Evolutionary conservation across 805 yeast genomes (phyloP).

Genomic region (Barnettozyma pratensis): DNA sequence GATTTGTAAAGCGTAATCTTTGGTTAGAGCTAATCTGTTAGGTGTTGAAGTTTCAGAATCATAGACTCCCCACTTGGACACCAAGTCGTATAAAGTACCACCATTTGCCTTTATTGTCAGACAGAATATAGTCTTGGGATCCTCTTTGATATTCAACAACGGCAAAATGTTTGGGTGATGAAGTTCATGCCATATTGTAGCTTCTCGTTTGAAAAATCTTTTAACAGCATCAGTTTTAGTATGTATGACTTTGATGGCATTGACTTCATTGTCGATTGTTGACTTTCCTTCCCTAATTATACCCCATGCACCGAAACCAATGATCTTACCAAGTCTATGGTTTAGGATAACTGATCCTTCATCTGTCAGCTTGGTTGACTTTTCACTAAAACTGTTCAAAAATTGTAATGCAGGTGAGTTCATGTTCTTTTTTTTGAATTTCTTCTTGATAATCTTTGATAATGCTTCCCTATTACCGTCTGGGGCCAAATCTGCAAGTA

Average conservation of each 20-base stretch:
- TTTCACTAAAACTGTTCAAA: conserved; percentile 22
- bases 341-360: conserved; percentile 64
- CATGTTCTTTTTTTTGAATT: conserved; percentile 20
- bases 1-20: conserved; percentile 46
- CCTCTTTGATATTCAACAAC: conserved; percentile 55
- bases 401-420: conserved; percentile 25
- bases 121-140: conserved; percentile 61
- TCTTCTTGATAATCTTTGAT: conserved; percentile 23
- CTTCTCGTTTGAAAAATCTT: conserved; percentile 63
- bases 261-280: conserved; percentile 22
- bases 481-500: conserved; percentile 32
- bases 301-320: conserved; percentile 92
- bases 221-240: conserved; percentile 49
- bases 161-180: conserved; percentile 63
- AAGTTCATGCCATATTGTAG: conserved; percentile 67
- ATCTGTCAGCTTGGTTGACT: conserved; percentile 37
- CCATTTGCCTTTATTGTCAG: conserved; percentile 63
- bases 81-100: conserved; percentile 79
- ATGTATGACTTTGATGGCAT: conserved; percentile 61
- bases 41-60: conserved; percentile 26
- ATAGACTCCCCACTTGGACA: conserved; percentile 56
- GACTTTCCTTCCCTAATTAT: conserved; percentile 63
- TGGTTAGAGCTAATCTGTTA: conserved; percentile 31
- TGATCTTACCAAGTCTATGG: conserved; percentile 61
- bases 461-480: conserved; percentile 26